Percentiles rank a stretch among this genome's conserved stretches.
Conservation (phyloP, 2,329 filamentous ascomycete species). For the Fusarium foetens region DNA sequence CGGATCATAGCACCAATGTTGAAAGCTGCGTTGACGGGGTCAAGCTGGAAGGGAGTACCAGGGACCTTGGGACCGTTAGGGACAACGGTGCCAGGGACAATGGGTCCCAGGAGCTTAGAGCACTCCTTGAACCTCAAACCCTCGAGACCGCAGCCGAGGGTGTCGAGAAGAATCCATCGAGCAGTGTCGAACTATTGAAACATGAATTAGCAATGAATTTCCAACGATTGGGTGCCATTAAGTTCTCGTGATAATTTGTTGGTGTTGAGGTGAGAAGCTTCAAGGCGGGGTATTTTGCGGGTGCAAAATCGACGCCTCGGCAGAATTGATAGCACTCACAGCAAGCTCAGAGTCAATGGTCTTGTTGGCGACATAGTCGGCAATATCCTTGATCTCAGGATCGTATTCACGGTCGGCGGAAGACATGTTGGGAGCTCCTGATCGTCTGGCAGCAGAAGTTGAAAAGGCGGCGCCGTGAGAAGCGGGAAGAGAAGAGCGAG, state of each 20-base stretch:
- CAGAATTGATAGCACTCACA: slow-evolving; percentile 64
- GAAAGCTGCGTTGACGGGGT: slow-evolving; percentile 95
- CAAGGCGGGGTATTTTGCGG: slow-evolving; percentile 38
- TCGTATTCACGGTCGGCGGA: slow-evolving; percentile 75
- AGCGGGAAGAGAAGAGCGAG: slow-evolving; percentile 50
- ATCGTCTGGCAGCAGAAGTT: slow-evolving; percentile 59
- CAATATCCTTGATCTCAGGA: slow-evolving; percentile 94
- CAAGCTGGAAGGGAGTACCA: slow-evolving; percentile 92
- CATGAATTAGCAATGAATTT: slow-evolving; percentile 12
- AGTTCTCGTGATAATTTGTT: slow-evolving; percentile 10
- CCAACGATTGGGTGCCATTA: neutral
- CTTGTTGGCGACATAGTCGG: slow-evolving; percentile 92
- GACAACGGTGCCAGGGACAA: slow-evolving; percentile 89
- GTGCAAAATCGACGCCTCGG: slow-evolving; percentile 22
- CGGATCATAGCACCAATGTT: slow-evolving; percentile 99
- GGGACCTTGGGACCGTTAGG: slow-evolving; percentile 92
- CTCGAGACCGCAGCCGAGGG: slow-evolving; percentile 94
- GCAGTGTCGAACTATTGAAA: slow-evolving; percentile 84
- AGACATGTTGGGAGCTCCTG: slow-evolving; percentile 62
- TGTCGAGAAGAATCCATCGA: slow-evolving; percentile 96
- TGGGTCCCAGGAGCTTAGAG: slow-evolving; percentile 90
- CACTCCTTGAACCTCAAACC: slow-evolving; percentile 96
- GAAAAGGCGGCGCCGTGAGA: slow-evolving; percentile 57
- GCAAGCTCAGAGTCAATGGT: slow-evolving; percentile 91
- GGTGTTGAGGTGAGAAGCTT: slow-evolving; percentile 10